Conservation (phyloP, 805 yeast genomes). For the Geotrichum ghanense region DNA sequence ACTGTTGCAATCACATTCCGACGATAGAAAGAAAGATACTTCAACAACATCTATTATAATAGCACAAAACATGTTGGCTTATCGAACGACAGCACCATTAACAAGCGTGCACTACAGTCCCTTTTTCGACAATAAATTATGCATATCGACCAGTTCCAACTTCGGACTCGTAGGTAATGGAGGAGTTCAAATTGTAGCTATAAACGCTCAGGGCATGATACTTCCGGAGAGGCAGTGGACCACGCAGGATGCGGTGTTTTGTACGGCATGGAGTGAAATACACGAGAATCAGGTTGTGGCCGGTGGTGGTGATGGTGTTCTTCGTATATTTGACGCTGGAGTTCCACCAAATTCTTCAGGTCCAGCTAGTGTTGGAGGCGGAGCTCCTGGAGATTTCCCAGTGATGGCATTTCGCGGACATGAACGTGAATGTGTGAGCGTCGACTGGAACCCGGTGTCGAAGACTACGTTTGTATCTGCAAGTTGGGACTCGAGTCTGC, state of each 20-base stretch:
- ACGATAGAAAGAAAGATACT: too few relatives aligned
- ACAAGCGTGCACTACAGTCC: constrained; percentile 89
- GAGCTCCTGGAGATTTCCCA: constrained; percentile 45
- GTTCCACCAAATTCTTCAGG: too few relatives aligned
- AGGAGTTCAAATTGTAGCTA: constrained; percentile 55
- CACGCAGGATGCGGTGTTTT: constrained; percentile 89
- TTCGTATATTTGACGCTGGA: constrained; percentile 69
- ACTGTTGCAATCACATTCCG: too few relatives aligned
- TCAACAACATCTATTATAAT: too few relatives aligned
- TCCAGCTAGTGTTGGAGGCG: too few relatives aligned
- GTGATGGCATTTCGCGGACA: constrained; percentile 91
- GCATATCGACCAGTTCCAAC: constrained; percentile 85
- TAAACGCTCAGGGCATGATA: constrained; percentile 49
- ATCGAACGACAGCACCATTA: constrained; percentile 72
- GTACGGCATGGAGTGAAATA: constrained; percentile 78
- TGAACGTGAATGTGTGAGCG: constrained; percentile 35
- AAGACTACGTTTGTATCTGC: constrained; percentile 12
- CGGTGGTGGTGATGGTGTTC: constrained; percentile 85
- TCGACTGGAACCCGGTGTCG: constrained; percentile 19
- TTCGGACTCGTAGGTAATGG: constrained; percentile 95
- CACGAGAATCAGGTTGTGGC: constrained; percentile 79
- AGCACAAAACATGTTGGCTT: constrained; percentile 45
- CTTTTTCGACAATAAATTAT: constrained; percentile 76
- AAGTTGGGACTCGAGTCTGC: constrained; percentile 12
- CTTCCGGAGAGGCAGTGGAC: constrained; percentile 37